Percentiles rank a stretch among this genome's conserved stretches.
These are phyloP conservation scores for Dactylellina drechsleri DNA, from an alignment of 2,329 filamentous ascomycete species.

Conservation along the genomic window DNA sequence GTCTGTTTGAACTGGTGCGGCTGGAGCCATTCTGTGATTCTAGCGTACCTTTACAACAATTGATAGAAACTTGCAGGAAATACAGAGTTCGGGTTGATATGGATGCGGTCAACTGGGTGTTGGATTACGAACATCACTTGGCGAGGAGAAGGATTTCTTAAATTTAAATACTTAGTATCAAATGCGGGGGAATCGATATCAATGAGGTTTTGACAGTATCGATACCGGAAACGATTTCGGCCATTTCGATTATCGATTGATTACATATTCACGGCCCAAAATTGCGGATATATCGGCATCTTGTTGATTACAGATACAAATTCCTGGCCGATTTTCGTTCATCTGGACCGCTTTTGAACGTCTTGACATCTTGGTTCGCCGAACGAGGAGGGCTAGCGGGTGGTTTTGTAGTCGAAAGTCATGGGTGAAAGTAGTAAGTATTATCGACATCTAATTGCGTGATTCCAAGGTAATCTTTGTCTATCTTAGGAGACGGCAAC, in stretches of 20 bases:
- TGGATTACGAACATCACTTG: background rate
- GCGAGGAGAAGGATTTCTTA: conserved; percentile 1
- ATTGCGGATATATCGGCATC: conserved; percentile 35
- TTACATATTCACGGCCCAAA: conserved; percentile 28
- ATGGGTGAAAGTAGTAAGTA: conserved; percentile 21
- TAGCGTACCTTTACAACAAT: too few species aligned
- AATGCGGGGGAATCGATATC: conserved; percentile 42
- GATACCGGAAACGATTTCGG: conserved; percentile 26
- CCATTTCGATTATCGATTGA: conserved; percentile 17
- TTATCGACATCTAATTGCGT: conserved; percentile 18
- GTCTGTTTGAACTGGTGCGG: conserved; percentile 42
- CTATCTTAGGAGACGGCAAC: conserved; percentile 10
- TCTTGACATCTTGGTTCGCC: too few species aligned
- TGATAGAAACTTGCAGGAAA: too few species aligned
- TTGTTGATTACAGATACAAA: conserved; percentile 22
- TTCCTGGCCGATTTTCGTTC: conserved; percentile 4
- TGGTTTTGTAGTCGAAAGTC: background rate
- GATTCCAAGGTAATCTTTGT: conserved; percentile 35
- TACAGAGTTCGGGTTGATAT: background rate
- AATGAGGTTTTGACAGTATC: background rate
- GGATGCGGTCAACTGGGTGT: background rate
- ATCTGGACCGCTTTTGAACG: conserved; percentile 2
- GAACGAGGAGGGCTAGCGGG: background rate
- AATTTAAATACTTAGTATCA: conserved; percentile 7
- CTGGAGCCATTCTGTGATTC: conserved; percentile 34